Percentiles rank a stretch among this genome's conserved stretches.
Conservation (phyloP, 2,329 filamentous ascomycete genomes). For the Phialocephala sp. region DNA sequence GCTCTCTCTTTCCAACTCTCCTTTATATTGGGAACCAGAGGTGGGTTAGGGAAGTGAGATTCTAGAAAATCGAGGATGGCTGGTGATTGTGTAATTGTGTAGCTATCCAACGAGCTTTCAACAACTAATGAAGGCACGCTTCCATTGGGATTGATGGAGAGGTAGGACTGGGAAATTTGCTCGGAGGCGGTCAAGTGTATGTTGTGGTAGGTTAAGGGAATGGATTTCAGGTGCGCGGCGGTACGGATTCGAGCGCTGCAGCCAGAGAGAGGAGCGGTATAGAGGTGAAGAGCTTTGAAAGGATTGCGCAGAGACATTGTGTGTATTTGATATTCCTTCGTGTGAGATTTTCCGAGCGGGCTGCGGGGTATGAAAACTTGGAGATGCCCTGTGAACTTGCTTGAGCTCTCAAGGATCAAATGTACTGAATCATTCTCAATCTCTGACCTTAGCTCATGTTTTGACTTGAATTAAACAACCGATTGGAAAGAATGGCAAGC, state of each 20-base stretch:
- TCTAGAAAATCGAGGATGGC: slow-evolving; percentile 29
- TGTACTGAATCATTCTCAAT: neutral
- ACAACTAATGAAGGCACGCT: slow-evolving; percentile 21
- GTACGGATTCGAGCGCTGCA: slow-evolving; percentile 26
- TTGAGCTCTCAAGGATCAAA: neutral
- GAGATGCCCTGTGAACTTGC: too few relatives aligned
- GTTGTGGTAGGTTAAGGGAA: slow-evolving; percentile 23
- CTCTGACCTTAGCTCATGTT: neutral
- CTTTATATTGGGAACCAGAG: neutral
- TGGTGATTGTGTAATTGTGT: slow-evolving; percentile 26
- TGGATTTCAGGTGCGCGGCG: slow-evolving; percentile 21
- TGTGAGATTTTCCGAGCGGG: neutral
- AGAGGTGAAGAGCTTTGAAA: slow-evolving; percentile 22
- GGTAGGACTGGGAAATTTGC: slow-evolving; percentile 17
- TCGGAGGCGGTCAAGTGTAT: slow-evolving; percentile 13
- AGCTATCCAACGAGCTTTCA: neutral
- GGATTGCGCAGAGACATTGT: neutral
- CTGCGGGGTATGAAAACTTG: neutral
- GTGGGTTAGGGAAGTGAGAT: slow-evolving; percentile 20
- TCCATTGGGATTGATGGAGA: slow-evolving; percentile 26
- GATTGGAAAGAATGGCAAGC: neutral
- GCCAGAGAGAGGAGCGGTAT: slow-evolving; percentile 23
- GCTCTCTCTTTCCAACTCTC: slow-evolving; percentile 7
- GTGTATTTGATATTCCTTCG: neutral
- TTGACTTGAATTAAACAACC: neutral